Evolutionary conservation across 352 stramenopile species (phyloP), one percentile per base, ranked within the genome.

Genomic region (Pythium coloratum): DNA sequence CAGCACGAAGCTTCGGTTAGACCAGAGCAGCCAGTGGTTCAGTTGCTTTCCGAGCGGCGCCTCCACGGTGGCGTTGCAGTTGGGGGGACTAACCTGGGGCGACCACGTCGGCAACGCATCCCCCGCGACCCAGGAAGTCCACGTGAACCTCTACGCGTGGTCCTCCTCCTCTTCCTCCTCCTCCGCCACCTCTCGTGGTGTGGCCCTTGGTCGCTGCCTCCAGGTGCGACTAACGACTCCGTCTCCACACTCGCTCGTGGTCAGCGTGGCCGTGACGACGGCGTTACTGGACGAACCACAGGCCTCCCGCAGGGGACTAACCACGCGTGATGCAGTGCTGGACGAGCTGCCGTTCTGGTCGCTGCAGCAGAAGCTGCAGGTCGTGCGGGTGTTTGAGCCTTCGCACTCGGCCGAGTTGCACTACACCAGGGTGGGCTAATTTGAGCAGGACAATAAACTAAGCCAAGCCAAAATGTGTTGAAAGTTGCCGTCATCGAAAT

Each of bases 141-240:
- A 59, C 30, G 7, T 47, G 33, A 59, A 59, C 18, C 24, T 66
- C 18, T 66, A 66, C 38, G 60, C 60, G 33, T 66, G 60, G 60
- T 6, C 26, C 2, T 34, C 26, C 28, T 49, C 44, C 3, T 24
- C 42, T 1, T 47, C 57, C 6, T 18, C 36, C 1, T 33, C 57
- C 0, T 9, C 20, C 12, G 1, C 49, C 13, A 8, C 44, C 20
- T 32, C 49, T 54, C 20, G 2, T 42, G 40, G 12, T 34, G 33
- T 33, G 33, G 55, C 34, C 36, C 40, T 64, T 2, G 44, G 58
- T 18, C 16, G 30, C 58, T 64, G 58, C 58, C 36, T 47, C 44
- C 44, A 64, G 32, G 42, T 64, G 44, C 30, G 55, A 20, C 44
- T 64, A 1, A 28, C 30, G 33, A 57, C 58, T 32, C 58, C 47